Base-by-base conservation (phyloP, 176 grass and related monocot genomes). In the Zizania latifolia region DNA sequence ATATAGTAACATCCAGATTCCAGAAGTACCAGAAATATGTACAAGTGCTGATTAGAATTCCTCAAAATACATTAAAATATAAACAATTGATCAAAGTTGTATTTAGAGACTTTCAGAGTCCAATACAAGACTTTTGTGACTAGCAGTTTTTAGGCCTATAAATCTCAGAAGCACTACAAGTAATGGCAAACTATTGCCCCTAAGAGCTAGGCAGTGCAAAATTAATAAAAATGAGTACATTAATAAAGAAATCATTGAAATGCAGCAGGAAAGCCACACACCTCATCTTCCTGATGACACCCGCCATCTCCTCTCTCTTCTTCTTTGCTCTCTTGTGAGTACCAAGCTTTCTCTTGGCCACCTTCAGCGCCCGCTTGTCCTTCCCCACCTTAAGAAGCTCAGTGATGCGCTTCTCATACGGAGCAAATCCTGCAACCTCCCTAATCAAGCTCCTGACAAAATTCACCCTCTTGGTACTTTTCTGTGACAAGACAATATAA, bases 271-370 rank as follows among this genome's bases (percentile, higher is more conserved):
- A 75, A 39, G 9, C 6, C 2, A 27, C 48, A 5, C 32, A 90
- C 83, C 88, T 86, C 83, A 86, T 82, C 43, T 86, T 90, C 67
- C 87, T 90, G 44, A 90, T 13, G 8, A 90, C 87, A 90, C 43
- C 56, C 1, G 87, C 62, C 87, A 90, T 86, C 72, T 90, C 83
- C 68, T 90, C 87, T 37, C 87, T 77, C 87, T 90, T 90, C 86
- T 90, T 90, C 83, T 90, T 90, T 22, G 87, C 87, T 64, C 87
- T 85, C 83, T 90, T 90, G 87, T 90, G 83, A 31, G 87, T 90
- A 58, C 87, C 87, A 62, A 90, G 79, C 83, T 90, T 90, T 56
- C 87, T 78, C 74, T 90, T 90, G 0, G 87, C 79, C 21, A 90
- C 22, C 55, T 90, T 90, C 41, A 90, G 55, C 10, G 83, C 87